Base-by-base conservation (phyloP, 768 basidiomycete genomes). In the Candolleomyces efflorescens region DNA sequence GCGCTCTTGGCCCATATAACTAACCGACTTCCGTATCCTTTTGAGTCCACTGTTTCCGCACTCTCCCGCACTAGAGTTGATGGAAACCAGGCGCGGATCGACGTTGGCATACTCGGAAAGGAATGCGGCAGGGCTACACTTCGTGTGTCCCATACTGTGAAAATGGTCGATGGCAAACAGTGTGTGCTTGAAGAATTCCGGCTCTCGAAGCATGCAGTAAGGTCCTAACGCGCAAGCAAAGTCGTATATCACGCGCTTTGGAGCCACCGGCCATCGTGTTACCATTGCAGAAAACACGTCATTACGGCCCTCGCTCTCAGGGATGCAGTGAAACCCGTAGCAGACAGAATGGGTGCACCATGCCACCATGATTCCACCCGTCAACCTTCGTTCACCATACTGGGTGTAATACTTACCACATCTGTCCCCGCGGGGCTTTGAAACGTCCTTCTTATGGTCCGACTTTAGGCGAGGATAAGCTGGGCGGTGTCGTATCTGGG, bases 201-300 rank as follows among this genome's bases (percentile, higher is more conserved):
- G 63, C 48, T 65, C 65, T 12, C 65, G 54, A 5, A 46, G 53
- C 64, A 71, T 64, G 60, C 67, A 73, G 49, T 74, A 74, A 5
- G 73, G 69, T 3, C 66, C 69, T 1, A 73, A 53, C 5, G 67
- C 65, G 60, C 71, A 5, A 7, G 2, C 32, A 5, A 32, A 32
- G 32, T 32, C 32, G 32, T 32, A 32, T 32, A 32, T 32, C 7
- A 72, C 60, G 15, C 62, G 36, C 51, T 64, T 62, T 2, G 73
- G 73, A 3, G 71, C 62, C 12, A 39, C 66, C 12, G 52, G 55
- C 69, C 70, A 75, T 13, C 62, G 61, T 0, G 73, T 76, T 13
- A 72, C 62, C 1, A 76, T 62, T 1, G 76, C 74, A 2, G 70
- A 73, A 56, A 77, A 77, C 0, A 75, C 71, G 59, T 76, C 70